These are phyloP conservation scores for Pseudogymnoascus sp. DNA, from an alignment of 2,329 filamentous ascomycete genomes.

Conservation along the genomic window DNA sequence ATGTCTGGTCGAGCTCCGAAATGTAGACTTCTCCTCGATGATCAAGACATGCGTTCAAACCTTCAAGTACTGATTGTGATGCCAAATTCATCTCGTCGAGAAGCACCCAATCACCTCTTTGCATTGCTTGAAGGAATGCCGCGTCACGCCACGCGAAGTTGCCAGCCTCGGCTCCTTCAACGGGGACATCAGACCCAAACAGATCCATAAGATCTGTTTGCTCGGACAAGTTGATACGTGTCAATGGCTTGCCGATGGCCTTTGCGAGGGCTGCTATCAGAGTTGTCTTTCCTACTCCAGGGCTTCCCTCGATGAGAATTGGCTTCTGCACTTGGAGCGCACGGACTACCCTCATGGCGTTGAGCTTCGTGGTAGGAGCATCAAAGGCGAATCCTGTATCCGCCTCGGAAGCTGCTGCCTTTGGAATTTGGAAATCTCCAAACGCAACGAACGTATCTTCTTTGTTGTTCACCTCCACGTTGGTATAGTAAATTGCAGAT, in stretches of 20 bases:
- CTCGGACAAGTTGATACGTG: constrained; percentile 92
- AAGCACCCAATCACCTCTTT: constrained; percentile 90
- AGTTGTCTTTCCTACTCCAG: constrained; percentile 97
- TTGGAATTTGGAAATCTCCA: constrained; percentile 64
- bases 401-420: constrained; percentile 38
- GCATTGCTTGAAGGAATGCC: constrained; percentile 93
- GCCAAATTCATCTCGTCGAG: constrained; percentile 98
- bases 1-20: constrained; percentile 88
- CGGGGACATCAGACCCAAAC: constrained; percentile 91
- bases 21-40: constrained; percentile 94
- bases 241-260: constrained; percentile 72
- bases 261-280: constrained; percentile 77
- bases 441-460: constrained; percentile 48
- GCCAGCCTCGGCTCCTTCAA: constrained; percentile 84
- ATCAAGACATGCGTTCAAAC: constrained; percentile 91
- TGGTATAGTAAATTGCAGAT: constrained; percentile 52
- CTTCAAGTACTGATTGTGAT: constrained; percentile 92
- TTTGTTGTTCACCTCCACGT: constrained; percentile 49
- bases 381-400: constrained; percentile 67
- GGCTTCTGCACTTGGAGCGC: constrained; percentile 85
- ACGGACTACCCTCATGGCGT: constrained; percentile 82
- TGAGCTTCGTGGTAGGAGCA: constrained; percentile 81
- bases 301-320: constrained; percentile 88
- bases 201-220: constrained; percentile 97
- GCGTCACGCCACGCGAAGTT: constrained; percentile 94